Percentiles rank a stretch among this genome's conserved stretches.
Conservation (phyloP, 306 rosid species). For the Rosa lucieae region DNA sequence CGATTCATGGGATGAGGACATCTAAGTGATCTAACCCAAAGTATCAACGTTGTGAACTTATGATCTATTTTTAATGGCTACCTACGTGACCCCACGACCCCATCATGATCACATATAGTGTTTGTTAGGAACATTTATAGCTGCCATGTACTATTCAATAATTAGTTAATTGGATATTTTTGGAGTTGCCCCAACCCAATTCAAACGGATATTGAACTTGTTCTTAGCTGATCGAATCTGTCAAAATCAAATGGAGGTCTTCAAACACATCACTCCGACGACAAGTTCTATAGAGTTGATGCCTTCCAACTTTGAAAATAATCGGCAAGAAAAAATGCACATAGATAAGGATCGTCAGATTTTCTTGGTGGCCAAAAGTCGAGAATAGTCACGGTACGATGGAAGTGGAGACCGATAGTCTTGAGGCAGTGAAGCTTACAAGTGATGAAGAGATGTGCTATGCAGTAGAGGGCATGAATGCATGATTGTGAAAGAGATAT, state of each 20-base stretch:
- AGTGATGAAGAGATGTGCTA: too few species aligned
- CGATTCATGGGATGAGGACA: neutral
- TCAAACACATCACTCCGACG: neutral
- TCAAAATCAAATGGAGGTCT: neutral
- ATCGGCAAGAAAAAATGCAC: neutral
- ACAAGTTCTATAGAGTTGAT: neutral
- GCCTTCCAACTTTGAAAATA: neutral
- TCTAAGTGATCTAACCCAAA: neutral
- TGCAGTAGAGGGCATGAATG: too few species aligned
- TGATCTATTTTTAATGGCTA: neutral
- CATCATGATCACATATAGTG: neutral
- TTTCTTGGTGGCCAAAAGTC: too few species aligned
- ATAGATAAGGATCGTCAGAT: neutral
- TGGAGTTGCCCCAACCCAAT: neutral
- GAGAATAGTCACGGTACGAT: neutral
- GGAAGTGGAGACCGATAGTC: neutral
- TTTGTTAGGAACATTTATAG: neutral
- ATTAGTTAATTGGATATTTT: neutral
- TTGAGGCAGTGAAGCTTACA: too few species aligned
- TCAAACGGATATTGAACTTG: conserved; percentile 5
- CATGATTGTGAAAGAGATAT: too few species aligned
- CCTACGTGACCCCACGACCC: conserved; percentile 9
- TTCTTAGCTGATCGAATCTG: neutral
- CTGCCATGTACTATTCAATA: neutral
- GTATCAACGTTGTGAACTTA: neutral